Evolutionary conservation across 2,329 filamentous ascomycete species (phyloP).

Genomic region (Botrytis medusae): DNA sequence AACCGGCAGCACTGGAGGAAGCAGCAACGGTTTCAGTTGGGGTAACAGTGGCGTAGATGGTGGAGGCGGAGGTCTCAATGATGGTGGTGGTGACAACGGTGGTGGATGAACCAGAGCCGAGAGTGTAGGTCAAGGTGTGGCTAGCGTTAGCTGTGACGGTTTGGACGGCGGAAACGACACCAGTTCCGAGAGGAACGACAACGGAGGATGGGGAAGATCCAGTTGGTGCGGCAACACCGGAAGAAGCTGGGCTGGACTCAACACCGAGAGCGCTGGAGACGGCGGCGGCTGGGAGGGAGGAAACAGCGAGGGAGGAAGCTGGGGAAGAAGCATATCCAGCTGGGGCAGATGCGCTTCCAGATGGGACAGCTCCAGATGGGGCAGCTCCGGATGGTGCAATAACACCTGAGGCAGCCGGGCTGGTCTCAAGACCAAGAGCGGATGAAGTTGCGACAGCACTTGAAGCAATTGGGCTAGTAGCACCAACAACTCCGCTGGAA

Average conservation of each 20-base stretch:
- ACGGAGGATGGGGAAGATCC: conserved; percentile 3
- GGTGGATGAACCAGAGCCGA: conserved; percentile 44
- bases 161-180: conserved; percentile 9
- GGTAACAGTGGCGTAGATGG: conserved; percentile 33
- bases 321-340: not conserved
- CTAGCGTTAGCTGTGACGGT: not conserved
- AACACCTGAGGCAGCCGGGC: conserved; percentile 1
- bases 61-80: conserved; percentile 42
- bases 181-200: conserved; percentile 25
- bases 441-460: not conserved
- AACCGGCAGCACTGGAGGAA: not conserved
- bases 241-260: not conserved
- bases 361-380: no score
- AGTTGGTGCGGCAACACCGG: not conserved
- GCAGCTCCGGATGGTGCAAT: no score
- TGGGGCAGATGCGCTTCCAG: not conserved
- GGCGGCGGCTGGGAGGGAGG: not conserved
- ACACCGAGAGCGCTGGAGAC: not conserved
- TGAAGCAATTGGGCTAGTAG: not conserved
- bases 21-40: conserved; percentile 2
- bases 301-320: not conserved
- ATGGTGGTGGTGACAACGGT: conserved; percentile 48
- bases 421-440: not conserved
- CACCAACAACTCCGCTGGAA: not conserved
- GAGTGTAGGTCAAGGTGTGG: conserved; percentile 43